Evolutionary conservation across 1,139 yeast genomes (phyloP).

Genomic region (Protomyces pachydermus): DNA sequence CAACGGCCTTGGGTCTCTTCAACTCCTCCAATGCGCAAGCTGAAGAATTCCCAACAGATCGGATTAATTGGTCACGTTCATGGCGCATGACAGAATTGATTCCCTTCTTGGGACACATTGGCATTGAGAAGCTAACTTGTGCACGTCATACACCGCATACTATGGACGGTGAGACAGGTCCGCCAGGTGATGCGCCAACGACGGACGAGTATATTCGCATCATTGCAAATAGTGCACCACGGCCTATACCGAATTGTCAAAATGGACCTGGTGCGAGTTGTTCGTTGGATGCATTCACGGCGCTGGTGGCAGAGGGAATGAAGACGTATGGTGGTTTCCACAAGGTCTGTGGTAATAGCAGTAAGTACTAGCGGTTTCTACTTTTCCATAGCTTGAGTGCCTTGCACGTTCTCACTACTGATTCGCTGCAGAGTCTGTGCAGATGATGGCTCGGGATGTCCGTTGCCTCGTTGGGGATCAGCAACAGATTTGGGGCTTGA

Average conservation of each 20-base stretch:
- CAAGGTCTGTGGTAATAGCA: slow-evolving; percentile 13
- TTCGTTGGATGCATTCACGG: slow-evolving; percentile 19
- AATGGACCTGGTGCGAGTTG: slow-evolving; percentile 24
- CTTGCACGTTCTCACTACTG: too few relatives aligned
- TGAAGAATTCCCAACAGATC: slow-evolving; percentile 19
- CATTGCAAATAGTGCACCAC: slow-evolving; percentile 23
- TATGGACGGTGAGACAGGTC: background rate
- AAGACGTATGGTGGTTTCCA: slow-evolving; percentile 14
- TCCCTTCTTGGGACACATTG: slow-evolving; percentile 23
- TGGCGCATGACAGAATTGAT: slow-evolving; percentile 24
- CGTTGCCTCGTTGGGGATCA: too few relatives aligned
- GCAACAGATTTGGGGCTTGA: too few relatives aligned
- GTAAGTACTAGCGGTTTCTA: background rate
- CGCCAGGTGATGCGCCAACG: background rate
- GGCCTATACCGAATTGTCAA: slow-evolving; percentile 20
- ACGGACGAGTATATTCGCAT: slow-evolving; percentile 14
- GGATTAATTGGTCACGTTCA: slow-evolving; percentile 19
- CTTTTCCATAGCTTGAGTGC: too few relatives aligned
- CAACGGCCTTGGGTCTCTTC: slow-evolving; percentile 23
- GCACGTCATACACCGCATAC: slow-evolving; percentile 13
- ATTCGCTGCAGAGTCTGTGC: too few relatives aligned
- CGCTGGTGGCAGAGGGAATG: slow-evolving; percentile 17
- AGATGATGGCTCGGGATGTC: too few relatives aligned
- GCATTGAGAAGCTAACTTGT: slow-evolving; percentile 20
- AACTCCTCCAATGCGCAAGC: slow-evolving; percentile 10